Conservation (phyloP, 2,329 filamentous ascomycete genomes). For the Talaromyces sp. region DNA sequence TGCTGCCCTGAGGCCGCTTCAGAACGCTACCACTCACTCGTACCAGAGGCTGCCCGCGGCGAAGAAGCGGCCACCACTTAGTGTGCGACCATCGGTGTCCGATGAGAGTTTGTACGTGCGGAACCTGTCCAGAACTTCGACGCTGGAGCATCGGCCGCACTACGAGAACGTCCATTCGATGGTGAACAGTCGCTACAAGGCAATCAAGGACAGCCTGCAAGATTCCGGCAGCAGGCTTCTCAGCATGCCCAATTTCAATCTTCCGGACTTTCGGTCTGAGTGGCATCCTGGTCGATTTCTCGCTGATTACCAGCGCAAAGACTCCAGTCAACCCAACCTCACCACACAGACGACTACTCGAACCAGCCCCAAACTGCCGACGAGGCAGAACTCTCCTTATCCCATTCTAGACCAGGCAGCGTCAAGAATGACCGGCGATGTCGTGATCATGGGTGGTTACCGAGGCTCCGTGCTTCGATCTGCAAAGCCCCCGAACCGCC, state of each 20-base stretch:
- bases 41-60: slow-evolving; percentile 24
- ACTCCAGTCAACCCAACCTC: slow-evolving; percentile 7
- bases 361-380: slow-evolving; percentile 14
- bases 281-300: slow-evolving; percentile 31
- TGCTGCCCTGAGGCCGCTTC: slow-evolving; percentile 27
- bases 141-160: slow-evolving; percentile 74
- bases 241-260: slow-evolving; percentile 42
- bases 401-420: slow-evolving; percentile 57
- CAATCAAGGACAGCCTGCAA: slow-evolving; percentile 80
- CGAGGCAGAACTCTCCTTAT: slow-evolving; percentile 27
- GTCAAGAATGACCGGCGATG: slow-evolving; percentile 70
- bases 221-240: slow-evolving; percentile 70
- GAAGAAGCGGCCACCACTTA: slow-evolving; percentile 21
- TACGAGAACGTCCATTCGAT: slow-evolving; percentile 79
- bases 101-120: slow-evolving; percentile 73
- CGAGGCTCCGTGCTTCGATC: slow-evolving; percentile 85
- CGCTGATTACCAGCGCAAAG: slow-evolving; percentile 21
- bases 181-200: slow-evolving; percentile 84
- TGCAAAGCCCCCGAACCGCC: slow-evolving; percentile 74
- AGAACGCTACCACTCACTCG: slow-evolving; percentile 28
- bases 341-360: background rate
- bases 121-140: slow-evolving; percentile 72
- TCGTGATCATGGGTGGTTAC: slow-evolving; percentile 87
- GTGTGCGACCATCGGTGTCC: slow-evolving; percentile 60
- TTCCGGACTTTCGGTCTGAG: slow-evolving; percentile 34